Base-by-base conservation (phyloP, 2,329 filamentous ascomycete species). In the Gremmenia infestans region DNA sequence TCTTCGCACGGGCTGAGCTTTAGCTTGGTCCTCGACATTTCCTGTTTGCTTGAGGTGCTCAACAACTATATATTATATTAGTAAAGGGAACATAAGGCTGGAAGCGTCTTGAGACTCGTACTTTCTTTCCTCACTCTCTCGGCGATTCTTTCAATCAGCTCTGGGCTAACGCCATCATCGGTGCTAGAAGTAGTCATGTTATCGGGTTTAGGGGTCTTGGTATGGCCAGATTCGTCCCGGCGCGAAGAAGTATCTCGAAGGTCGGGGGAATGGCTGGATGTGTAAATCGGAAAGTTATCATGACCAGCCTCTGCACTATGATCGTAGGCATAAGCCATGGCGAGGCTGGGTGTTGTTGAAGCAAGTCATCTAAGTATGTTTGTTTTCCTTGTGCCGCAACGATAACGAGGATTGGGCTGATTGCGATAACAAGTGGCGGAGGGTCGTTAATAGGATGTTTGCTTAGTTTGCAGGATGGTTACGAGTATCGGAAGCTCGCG, bases 121-220 rank as follows among this genome's bases (percentile, higher is more conserved):
- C 73, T 63, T 79, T 82, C 61, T 67, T 82, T 80, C 48, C 83
- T 79, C 25, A 83, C 78, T 54, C 74, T 79, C 53, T 78, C 77
- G 2, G 81, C 84, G 7, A 57, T 28, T 22, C 25, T 39, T 17
- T 54, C 53, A 50, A 87, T 76, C 22, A 87, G 72, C 7, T 83
- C 80, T 2, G 82, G 82, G 51, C 83, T 79, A 12, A 87, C 71
- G 40, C 77, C 75, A 56, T 73, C 74, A 8, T 55, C 17, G 54
- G 59, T 32, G 23, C 58, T 42, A 28, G 55, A 56, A 43, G 63
- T 50, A 35, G 58, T 39, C 57, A 65, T 63, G 40, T 55, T 65
- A 32, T 63, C 58, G 50, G 55, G 43, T 23, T 53, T 54, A 7
- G 57, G 47, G n/a, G 63, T 58, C 48, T 63, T 61, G 17, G 37